Base-by-base conservation (phyloP, 805 yeast genomes). In the Pichia californica region DNA sequence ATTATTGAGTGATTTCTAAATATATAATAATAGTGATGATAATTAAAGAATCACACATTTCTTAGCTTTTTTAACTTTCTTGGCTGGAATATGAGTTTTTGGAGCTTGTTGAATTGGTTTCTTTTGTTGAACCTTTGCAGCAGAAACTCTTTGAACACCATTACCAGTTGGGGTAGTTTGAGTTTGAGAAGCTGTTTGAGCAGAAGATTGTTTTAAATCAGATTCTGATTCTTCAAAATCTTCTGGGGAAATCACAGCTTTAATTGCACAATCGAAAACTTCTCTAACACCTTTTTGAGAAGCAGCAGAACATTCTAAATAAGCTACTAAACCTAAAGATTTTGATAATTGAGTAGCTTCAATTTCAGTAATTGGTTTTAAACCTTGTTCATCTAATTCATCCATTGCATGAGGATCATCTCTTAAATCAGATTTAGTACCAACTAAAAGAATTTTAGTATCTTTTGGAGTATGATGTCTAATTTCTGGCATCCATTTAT, bases 241-340 rank as follows among this genome's bases (percentile, higher is more conserved):
- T 15, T 79, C 76, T 25, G 81, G 79, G 48, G 70, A 65, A 43
- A 82, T 70, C 11, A 83, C 89, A 0, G 81, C 71, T 49, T 79
- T 75, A 31, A 88, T 87, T 9, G 95, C 94, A 46, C 68, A 79
- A 55, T 88, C 95, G 54, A 88, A 88, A 6, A 88, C 83, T 44
- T 82, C 83, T 58, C 83, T 83, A 37, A 88, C 88, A 41, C 96
- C 96, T 42, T 73, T 74, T 64, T 88, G 96, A 18, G 91, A 82
- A 11, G 89, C 83, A 8, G 96, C 95, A 5, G 95, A 86, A 63
- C 96, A 88, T 67, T 88, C 96, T 48, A 84, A 67, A 62, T 85
- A 88, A 40, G 75, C 77, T 50, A 81, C 74, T 29, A 93, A 83
- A 2, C 85, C 83, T 39, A 82, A 68, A 33, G 83, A 87, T 52